Base-by-base conservation (phyloP, 768 basidiomycete species). In the Tubosaeta sp. region DNA sequence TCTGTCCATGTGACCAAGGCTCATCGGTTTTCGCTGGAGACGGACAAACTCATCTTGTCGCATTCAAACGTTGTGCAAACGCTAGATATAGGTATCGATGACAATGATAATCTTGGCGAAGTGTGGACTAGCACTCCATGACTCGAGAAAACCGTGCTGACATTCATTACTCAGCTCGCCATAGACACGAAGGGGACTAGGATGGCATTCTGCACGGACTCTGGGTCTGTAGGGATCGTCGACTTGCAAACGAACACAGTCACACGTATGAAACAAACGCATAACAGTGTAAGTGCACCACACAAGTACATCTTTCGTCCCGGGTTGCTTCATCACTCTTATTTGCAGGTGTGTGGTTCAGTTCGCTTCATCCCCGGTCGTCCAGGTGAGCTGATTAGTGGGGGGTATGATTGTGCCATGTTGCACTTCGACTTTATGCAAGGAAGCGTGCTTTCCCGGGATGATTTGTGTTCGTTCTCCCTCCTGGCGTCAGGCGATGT, bases 351-450 rank as follows among this genome's bases (percentile, higher is more conserved):
- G 12, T 88, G 86, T 43, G 83, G 80, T 11, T 76, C 78, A 16
- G 82, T 86, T 35, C 79, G 73, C 53, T 91, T 89, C 64, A 80
- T 92, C 53, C 84, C 87, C 7, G 78, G 78, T 62, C 75, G 88
- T 22, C 81, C 86, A 4, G 76, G 73, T 39, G 91, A 92, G 65
- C 61, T 90, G 12, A 75, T 93, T 22, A 89, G 85, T 54, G 88
- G 82, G 6, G 90, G 90, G 2, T 91, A 86, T 60, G 91, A 93
- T 58, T 79, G 75, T 37, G 69, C 74, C 4, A 59, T 92, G 25
- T 63, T 87, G 13, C 90, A 92, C 60, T 84, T 82, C 60, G 86
- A 91, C 59, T 78, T 78, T 52, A 58, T 60, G 13, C 81, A 81
- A 67, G 76, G 80, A 27, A 79, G 70, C 27, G 46, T 80, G 7